phyloP scores from a whole-genome alignment of 306 rosid genomes.

The Astragalus membranaceus region DNA sequence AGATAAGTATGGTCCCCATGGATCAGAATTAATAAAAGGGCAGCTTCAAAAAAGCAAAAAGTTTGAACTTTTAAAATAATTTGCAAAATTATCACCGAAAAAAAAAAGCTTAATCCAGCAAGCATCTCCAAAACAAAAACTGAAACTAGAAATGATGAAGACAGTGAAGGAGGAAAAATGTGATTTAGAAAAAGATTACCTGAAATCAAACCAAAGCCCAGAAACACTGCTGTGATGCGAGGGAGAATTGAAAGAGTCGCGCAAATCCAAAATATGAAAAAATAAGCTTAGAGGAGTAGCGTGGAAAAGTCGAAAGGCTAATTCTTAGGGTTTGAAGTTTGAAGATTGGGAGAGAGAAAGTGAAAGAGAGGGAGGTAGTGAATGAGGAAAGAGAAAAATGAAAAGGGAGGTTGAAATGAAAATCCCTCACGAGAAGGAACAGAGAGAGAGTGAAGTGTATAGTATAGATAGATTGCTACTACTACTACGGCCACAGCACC shows the following conservation, averaged over 20 bases:
- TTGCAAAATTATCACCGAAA: background rate
- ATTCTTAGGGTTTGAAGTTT: conserved; percentile 32
- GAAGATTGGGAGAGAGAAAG: conserved; percentile 2
- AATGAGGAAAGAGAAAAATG: conserved; percentile 38
- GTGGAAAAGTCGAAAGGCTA: background rate
- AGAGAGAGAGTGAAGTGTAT: conserved; percentile 19
- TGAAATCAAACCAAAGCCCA: background rate
- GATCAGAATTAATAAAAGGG: background rate
- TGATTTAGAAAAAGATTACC: conserved; percentile 19
- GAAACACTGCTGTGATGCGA: background rate
- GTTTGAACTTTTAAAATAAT: background rate
- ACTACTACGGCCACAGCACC: background rate
- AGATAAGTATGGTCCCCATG: background rate
- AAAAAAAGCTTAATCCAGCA: background rate
- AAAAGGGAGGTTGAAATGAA: conserved; percentile 31
- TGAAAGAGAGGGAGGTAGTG: conserved; percentile 12
- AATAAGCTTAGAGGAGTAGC: conserved; percentile 3
- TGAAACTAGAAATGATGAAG: background rate
- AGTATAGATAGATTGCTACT: background rate
- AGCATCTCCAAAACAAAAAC: background rate
- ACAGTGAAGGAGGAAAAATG: background rate
- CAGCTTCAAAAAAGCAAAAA: background rate
- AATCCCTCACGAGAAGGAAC: conserved; percentile 45
- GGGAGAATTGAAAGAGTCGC: background rate
- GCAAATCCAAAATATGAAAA: background rate